Evolutionary conservation across 306 rosid genomes (phyloP), one percentile per base, ranked within the genome.

Genomic region (Pterocarpus macrocarpus): DNA sequence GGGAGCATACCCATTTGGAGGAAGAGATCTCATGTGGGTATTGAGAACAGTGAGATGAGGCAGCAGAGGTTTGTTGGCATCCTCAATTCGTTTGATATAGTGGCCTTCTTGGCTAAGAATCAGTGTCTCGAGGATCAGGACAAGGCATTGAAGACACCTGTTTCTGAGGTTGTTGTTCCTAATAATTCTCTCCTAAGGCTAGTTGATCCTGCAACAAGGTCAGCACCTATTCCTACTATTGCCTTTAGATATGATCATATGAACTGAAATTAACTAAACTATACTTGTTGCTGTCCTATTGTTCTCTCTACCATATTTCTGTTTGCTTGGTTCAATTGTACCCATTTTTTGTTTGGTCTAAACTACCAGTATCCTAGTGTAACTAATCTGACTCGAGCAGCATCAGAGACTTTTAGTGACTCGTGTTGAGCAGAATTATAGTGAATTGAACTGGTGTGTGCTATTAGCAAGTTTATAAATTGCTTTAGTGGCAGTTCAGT

Each of bases 31-130:
- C 86, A 33, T 61, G 81, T 44, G 77, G 93, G 89, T 4, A 45
- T 88, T 64, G 98, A 96, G 87, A 96, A 76, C 13, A 71, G 88
- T 82, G 98, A 96, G 16, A 90, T 87, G 94, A 88, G 85, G 82
- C 99, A 93, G 55, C 94, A 86, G 88, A 93, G 99, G 77, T 94
- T 96, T 80, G 94, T 94, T 75, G 99, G 99, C 7, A 88, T 90
- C 64, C 97, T 96, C 79, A 93, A 88, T 83, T 90, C 98, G 3
- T 90, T 96, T 6, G 99, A 96, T 77, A 85, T 96, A 58, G 98
- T 94, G n/a, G 91, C 94, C 3, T 96, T 93, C 80, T 83, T 96
- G 86, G 93, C 97, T 8, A 94, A 83, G 86, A 81, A 17, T 11
- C 87, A 84, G 75, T 79, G 87, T 71, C 78, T 92, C 81, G 97